A percentile compares a stretch with the other conserved stretches of the same genome.
These are phyloP conservation scores for Cytospora mali DNA, from an alignment of 2,329 filamentous ascomycete species.

Conservation along the genomic window DNA sequence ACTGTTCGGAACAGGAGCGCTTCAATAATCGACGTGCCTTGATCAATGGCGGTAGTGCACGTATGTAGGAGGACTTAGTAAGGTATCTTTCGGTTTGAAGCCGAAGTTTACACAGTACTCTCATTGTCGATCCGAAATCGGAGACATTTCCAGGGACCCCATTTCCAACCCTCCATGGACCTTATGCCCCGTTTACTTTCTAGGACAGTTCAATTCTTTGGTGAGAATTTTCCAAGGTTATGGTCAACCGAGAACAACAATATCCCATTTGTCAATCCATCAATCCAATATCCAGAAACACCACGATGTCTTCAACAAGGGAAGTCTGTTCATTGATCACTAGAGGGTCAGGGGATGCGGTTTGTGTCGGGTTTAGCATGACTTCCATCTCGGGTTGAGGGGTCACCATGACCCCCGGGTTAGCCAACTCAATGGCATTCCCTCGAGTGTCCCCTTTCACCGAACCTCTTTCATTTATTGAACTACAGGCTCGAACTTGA, in stretches of 20 bases:
- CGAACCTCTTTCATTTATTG: background rate
- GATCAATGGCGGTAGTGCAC: no score
- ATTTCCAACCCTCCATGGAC: background rate
- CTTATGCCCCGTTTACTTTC: background rate
- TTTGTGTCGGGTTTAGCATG: slow-evolving; percentile 27
- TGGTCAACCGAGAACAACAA: background rate
- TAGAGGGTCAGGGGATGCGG: slow-evolving; percentile 15
- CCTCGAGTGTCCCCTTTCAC: background rate
- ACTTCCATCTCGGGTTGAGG: slow-evolving; percentile 11
- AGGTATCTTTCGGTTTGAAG: background rate
- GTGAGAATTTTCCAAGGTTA: no score
- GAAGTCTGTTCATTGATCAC: background rate
- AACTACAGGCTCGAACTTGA: background rate
- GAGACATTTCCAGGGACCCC: background rate
- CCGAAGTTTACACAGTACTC: background rate
- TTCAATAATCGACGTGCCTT: no score
- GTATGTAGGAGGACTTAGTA: background rate
- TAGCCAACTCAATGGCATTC: background rate
- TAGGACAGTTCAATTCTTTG: background rate
- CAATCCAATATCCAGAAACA: background rate
- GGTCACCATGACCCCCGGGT: slow-evolving; percentile 2
- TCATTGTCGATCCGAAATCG: background rate
- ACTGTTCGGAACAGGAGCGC: no score
- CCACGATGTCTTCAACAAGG: background rate
- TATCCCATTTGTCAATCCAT: background rate